These are phyloP conservation scores for Trametes sp. DNA, from an alignment of 1,284 basidiomycete genomes.

Conservation along the genomic window DNA sequence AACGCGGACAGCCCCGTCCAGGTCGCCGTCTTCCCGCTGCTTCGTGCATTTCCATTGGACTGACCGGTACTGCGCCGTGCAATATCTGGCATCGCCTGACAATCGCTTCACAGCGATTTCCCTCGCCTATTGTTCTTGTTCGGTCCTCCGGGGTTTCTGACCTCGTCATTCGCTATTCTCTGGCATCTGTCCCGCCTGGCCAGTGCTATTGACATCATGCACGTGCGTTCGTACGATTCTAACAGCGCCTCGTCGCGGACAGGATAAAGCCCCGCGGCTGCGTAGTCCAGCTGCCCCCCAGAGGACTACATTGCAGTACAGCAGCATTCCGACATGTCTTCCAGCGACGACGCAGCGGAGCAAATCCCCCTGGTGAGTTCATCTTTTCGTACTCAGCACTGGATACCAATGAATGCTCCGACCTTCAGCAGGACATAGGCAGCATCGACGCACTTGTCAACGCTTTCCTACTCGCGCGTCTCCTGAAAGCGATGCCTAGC, in stretches of 20 bases:
- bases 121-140: background rate
- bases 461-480: background rate
- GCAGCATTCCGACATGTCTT: slow-evolving; percentile 1
- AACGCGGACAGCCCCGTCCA: background rate
- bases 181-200: too few relatives aligned
- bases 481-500: background rate
- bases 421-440: background rate
- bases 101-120: background rate
- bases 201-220: too few relatives aligned
- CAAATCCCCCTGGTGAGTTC: background rate
- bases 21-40: background rate
- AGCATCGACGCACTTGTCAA: background rate
- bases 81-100: background rate
- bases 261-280: background rate
- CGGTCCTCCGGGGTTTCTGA: background rate
- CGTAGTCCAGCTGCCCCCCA: background rate
- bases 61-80: background rate
- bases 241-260: background rate
- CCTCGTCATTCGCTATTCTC: too few relatives aligned
- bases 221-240: too few relatives aligned
- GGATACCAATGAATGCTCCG: background rate
- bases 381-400: background rate
- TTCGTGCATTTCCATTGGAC: background rate
- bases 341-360: background rate
- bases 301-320: background rate